phyloP scores from a whole-genome alignment of 345 rosid genomes.

The Toxicodendron radicans region DNA sequence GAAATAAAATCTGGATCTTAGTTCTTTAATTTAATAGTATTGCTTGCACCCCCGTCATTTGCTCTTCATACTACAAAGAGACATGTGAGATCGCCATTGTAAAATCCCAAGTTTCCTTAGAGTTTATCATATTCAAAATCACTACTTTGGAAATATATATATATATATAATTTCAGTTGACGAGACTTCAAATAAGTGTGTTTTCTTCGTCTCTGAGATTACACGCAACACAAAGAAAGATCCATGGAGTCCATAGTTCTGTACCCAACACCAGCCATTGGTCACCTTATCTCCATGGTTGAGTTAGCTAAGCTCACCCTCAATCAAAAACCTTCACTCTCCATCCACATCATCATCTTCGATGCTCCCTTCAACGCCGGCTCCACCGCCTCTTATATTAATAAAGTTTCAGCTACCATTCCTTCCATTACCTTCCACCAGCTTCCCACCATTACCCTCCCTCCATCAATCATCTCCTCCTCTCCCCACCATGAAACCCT shows the following conservation, averaged over 20 bases:
- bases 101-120: too few relatives aligned
- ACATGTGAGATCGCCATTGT: too few relatives aligned
- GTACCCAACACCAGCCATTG: conserved; percentile 65
- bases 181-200: too few relatives aligned
- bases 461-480: conserved; percentile 26
- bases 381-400: conserved; percentile 37
- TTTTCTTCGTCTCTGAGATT: too few relatives aligned
- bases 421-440: conserved; percentile 50
- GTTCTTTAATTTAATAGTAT: too few relatives aligned
- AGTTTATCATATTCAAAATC: too few relatives aligned
- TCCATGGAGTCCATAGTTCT: conserved; percentile 40
- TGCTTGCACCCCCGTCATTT: too few relatives aligned
- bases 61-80: too few relatives aligned
- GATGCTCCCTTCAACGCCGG: conserved; percentile 44
- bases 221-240: too few relatives aligned
- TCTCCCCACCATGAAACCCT: conserved; percentile 34
- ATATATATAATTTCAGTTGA: too few relatives aligned
- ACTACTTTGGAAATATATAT: too few relatives aligned
- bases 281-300: conserved; percentile 68
- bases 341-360: conserved; percentile 47
- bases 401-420: conserved; percentile 30
- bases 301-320: conserved; percentile 60
- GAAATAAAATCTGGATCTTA: too few relatives aligned
- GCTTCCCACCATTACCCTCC: conserved; percentile 36
- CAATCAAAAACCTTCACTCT: conserved; percentile 47